A percentile compares a stretch with the other conserved stretches of the same genome.
Evolutionary conservation across 345 rosid genomes (phyloP).

Genomic region (Hirschfeldia incana): DNA sequence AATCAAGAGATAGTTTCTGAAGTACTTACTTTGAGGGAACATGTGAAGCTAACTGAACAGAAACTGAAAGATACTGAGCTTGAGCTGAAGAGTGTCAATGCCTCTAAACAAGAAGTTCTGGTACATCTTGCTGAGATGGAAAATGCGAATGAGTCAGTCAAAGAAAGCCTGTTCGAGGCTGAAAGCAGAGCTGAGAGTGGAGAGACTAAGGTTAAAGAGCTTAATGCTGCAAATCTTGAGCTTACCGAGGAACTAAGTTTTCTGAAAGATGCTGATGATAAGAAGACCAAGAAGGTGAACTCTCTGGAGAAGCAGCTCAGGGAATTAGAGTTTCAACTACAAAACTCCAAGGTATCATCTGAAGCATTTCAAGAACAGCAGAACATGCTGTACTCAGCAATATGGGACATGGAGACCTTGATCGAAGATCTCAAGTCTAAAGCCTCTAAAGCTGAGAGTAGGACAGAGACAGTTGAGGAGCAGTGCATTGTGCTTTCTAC

Average conservation of each 20-base stretch:
- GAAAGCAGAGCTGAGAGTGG: constrained; percentile 73
- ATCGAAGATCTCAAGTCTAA: constrained; percentile 92
- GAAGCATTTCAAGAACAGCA: constrained; percentile 95
- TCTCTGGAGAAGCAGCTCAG: constrained; percentile 84
- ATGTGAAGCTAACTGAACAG: constrained; percentile 58
- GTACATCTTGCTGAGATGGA: constrained; percentile 80
- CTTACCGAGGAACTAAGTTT: constrained; percentile 78
- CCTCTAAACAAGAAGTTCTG: constrained; percentile 57
- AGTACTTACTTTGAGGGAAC: constrained; percentile 52
- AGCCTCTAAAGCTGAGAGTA: constrained; percentile 84
- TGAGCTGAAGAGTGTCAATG: constrained; percentile 49
- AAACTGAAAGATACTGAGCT: constrained; percentile 52
- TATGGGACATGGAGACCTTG: constrained; percentile 98
- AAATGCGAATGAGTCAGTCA: constrained; percentile 54
- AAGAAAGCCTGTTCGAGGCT: constrained; percentile 65
- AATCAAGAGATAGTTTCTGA: constrained; percentile 47
- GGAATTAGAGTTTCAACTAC: constrained; percentile 64
- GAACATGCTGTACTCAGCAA: constrained; percentile 89
- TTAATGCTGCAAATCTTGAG: constrained; percentile 69
- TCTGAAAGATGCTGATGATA: constrained; percentile 63
- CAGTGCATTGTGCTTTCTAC: constrained; percentile 67
- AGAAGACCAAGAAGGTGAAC: constrained; percentile 63
- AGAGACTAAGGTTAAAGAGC: constrained; percentile 65
- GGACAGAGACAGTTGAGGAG: constrained; percentile 69
- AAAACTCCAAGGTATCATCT: constrained; percentile 68